Percentiles rank a stretch among this genome's conserved stretches.
These are phyloP conservation scores for Solanum sitiens DNA, from an alignment of 257 asterid species.

Conservation along the genomic window DNA sequence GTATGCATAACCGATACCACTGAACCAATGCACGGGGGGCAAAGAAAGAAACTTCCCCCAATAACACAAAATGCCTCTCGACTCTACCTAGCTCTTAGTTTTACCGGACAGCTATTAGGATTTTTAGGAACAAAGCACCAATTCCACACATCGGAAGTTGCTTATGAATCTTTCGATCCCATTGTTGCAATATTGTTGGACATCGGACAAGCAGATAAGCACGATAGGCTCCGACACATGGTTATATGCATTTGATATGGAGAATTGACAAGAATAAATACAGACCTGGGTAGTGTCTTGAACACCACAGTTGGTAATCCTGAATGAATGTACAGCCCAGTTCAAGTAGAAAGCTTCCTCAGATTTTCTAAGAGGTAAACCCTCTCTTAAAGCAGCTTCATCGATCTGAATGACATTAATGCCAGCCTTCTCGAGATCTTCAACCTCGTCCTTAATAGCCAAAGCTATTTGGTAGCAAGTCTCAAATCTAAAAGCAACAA, in stretches of 20 bases:
- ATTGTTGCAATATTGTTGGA: neutral
- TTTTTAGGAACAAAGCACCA: neutral
- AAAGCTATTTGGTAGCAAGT: conserved; percentile 92
- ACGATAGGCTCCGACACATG: neutral
- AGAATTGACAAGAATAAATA: neutral
- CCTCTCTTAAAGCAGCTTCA: conserved; percentile 96
- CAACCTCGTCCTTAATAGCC: conserved; percentile 93
- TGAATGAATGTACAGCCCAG: conserved; percentile 97
- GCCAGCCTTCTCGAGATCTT: conserved; percentile 95
- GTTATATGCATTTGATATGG: neutral
- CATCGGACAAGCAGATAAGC: neutral
- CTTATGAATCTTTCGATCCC: neutral
- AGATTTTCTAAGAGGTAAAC: conserved; percentile 79
- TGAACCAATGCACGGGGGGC: neutral
- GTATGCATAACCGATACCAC: neutral
- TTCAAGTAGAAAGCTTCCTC: conserved; percentile 90
- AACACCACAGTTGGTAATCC: conserved; percentile 81
- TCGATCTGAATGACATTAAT: conserved; percentile 85
- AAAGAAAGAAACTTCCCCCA: neutral
- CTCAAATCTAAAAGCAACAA: conserved; percentile 39
- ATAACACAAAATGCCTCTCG: neutral
- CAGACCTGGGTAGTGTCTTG: conserved; percentile 84
- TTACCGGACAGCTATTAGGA: neutral
- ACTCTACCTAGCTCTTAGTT: neutral
- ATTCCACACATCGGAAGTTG: neutral